Evolutionary conservation across 176 grass and related monocot species (phyloP).

Genomic region (Zoysia japonica): DNA sequence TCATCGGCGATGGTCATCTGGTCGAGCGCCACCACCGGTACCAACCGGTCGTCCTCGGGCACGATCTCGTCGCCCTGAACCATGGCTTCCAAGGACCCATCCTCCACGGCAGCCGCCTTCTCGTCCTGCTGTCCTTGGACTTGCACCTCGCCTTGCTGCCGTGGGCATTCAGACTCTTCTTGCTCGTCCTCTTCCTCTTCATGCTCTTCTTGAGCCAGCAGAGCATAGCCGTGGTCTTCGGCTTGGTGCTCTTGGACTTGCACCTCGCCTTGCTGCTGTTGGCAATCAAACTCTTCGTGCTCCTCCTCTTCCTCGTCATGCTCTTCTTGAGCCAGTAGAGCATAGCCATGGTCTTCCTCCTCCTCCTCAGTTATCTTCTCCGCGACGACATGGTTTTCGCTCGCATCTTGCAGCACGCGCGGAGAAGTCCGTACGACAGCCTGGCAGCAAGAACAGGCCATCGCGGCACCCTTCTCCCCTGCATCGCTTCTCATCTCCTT

Average conservation of each 20-base stretch:
- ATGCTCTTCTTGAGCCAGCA: conserved; percentile 51
- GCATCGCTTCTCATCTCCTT: conserved; percentile 38
- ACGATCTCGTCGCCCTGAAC: conserved; percentile 34
- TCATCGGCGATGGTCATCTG: conserved; percentile 46
- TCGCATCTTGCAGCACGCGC: neutral
- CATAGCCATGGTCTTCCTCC: conserved; percentile 31
- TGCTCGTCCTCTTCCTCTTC: conserved; percentile 36
- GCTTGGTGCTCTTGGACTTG: neutral
- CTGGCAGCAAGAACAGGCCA: conserved; percentile 66
- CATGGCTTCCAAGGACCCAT: conserved; percentile 48
- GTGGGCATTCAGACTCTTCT: neutral
- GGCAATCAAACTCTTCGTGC: neutral
- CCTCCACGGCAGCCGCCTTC: conserved; percentile 24
- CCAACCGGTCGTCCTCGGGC: conserved; percentile 43
- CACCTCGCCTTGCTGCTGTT: too few relatives aligned
- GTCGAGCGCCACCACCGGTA: conserved; percentile 54
- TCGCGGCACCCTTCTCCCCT: conserved; percentile 39
- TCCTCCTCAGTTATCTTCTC: neutral
- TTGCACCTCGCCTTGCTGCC: conserved; percentile 18
- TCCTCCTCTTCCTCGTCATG: conserved; percentile 38
- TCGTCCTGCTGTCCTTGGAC: neutral
- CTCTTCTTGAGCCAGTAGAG: conserved; percentile 53
- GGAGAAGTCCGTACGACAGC: conserved; percentile 24
- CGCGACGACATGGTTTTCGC: neutral
- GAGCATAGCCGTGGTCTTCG: conserved; percentile 31